Evolutionary conservation across 352 stramenopile species (phyloP).

Genomic region (Globisporangium nunn): DNA sequence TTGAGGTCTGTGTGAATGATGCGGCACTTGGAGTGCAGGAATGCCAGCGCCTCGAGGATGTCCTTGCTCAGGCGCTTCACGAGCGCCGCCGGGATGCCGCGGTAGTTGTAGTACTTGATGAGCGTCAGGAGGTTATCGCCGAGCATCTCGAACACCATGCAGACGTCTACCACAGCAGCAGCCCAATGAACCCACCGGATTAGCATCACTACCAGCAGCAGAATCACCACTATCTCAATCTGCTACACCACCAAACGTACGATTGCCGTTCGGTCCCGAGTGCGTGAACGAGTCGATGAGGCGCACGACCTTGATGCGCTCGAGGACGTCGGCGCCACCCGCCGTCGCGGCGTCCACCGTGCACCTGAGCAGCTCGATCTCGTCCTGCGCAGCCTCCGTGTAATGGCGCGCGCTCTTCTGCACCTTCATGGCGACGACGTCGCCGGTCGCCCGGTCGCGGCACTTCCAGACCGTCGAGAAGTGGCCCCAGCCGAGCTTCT

Average conservation of each 20-base stretch:
- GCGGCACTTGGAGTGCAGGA: constrained; percentile 95
- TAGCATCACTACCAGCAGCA: not conserved
- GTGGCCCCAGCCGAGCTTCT: constrained; percentile 99
- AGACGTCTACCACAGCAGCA: constrained; percentile 64
- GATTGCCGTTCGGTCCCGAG: constrained; percentile 92
- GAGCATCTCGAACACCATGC: constrained; percentile 99
- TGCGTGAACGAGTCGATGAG: constrained; percentile 96
- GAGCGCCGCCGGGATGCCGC: constrained; percentile 92
- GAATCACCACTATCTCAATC: not conserved
- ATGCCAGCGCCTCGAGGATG: constrained; percentile 95
- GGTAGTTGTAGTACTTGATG: constrained; percentile 99
- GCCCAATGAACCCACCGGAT: too few species aligned
- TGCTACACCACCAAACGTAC: constrained; percentile 25
- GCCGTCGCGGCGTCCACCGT: constrained; percentile 55
- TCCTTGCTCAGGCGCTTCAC: constrained; percentile 93
- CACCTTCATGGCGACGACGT: constrained; percentile 95
- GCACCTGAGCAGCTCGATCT: constrained; percentile 96
- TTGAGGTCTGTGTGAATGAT: constrained; percentile 99
- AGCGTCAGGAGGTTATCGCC: constrained; percentile 97
- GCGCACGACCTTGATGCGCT: constrained; percentile 44
- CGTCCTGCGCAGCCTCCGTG: constrained; percentile 96
- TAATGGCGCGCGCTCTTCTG: constrained; percentile 98
- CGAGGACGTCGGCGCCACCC: constrained; percentile 7
- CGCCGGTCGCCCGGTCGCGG: constrained; percentile 72
- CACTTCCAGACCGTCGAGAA: constrained; percentile 99